Conservation (phyloP, 306 rosid species). For the Sophora flavescens region DNA sequence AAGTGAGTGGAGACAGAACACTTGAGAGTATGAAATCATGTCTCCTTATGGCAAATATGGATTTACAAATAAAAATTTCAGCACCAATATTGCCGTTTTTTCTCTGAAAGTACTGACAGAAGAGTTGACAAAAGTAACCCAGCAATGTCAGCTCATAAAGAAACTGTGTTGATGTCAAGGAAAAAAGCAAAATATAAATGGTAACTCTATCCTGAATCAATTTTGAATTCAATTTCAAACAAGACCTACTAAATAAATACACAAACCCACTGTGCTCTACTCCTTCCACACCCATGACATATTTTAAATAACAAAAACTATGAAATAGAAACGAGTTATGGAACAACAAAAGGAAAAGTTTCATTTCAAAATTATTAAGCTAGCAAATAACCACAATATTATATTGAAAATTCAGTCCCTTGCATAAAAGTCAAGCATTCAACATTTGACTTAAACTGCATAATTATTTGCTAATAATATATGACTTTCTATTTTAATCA, state of each 20-base stretch:
- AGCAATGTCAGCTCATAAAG: neutral
- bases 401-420: neutral
- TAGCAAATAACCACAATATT: conserved; percentile 23
- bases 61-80: conserved; percentile 14
- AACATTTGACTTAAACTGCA: neutral
- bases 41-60: neutral
- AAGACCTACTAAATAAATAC: neutral
- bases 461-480: conserved; percentile 18
- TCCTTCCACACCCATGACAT: conserved; percentile 3
- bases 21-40: neutral
- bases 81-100: neutral
- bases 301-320: conserved; percentile 17
- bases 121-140: neutral
- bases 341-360: conserved; percentile 12
- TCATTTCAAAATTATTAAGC: conserved; percentile 16
- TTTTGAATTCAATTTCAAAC: neutral
- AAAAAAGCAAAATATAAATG: neutral
- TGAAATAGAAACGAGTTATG: conserved; percentile 13
- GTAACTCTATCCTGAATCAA: neutral
- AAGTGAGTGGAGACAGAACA: conserved; percentile 2
- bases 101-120: neutral
- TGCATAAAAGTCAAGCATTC: conserved; percentile 6
- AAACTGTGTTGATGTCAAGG: neutral
- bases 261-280: neutral
- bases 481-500: conserved; percentile 40